A percentile compares a stretch with the other conserved stretches of the same genome.
phyloP scores from a whole-genome alignment of 768 basidiomycete species.

The Pleurotus sapidus region DNA sequence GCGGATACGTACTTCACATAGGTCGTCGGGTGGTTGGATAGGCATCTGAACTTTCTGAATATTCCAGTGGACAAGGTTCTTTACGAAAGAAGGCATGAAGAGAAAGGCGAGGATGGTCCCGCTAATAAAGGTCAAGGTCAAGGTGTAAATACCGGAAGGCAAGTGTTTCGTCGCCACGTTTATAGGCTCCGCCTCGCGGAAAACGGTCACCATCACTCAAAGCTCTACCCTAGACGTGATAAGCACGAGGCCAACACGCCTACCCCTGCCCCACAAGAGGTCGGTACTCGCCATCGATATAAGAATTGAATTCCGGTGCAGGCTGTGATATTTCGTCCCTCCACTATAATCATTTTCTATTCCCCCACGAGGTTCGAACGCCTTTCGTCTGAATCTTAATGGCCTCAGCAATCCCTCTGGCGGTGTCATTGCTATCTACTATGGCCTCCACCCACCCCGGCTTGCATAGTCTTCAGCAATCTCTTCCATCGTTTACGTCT shows the following conservation, averaged over 20 bases:
- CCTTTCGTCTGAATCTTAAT: slow-evolving; percentile 17
- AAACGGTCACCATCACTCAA: not conserved
- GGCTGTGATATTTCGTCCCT: not conserved
- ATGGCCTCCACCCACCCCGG: slow-evolving; percentile 34
- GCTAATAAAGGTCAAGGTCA: not conserved
- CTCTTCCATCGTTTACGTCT: not conserved
- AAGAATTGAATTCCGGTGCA: slow-evolving; percentile 2
- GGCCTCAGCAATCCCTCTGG: slow-evolving; percentile 42
- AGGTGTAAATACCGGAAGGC: slow-evolving; percentile 1
- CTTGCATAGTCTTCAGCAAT: slow-evolving; percentile 27
- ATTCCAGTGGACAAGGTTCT: slow-evolving; percentile 39
- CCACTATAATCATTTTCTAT: slow-evolving; percentile 4
- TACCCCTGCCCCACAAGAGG: not conserved
- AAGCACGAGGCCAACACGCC: slow-evolving; percentile 4
- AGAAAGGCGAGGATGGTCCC: slow-evolving; percentile 10
- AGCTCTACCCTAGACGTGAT: not conserved
- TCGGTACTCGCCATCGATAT: not conserved
- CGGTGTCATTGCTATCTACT: slow-evolving; percentile 39
- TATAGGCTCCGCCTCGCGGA: not conserved
- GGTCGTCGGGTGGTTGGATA: slow-evolving; percentile 25
- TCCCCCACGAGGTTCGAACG: not conserved
- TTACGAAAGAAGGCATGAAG: slow-evolving; percentile 32
- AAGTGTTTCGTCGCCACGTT: slow-evolving; percentile 7
- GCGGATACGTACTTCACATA: slow-evolving; percentile 39
- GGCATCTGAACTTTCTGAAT: slow-evolving; percentile 23